phyloP scores from a whole-genome alignment of 2,329 filamentous ascomycete species.

The Colletotrichum trifolii region DNA sequence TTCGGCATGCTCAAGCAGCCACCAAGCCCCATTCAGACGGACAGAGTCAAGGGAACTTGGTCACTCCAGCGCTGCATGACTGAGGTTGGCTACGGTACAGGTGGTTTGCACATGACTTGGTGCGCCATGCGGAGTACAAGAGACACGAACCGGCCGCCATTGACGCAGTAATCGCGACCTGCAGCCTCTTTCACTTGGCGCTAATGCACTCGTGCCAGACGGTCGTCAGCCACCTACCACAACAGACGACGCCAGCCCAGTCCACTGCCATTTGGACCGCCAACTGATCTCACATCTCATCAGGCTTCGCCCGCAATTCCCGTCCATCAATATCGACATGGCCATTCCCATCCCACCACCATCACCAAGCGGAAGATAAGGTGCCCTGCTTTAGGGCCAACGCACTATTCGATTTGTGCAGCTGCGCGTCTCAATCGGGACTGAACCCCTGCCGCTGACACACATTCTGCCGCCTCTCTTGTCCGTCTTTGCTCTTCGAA shows the following conservation, averaged over 20 bases:
- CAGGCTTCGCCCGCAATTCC: too few species aligned
- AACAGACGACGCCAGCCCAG: neutral
- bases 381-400: constrained; percentile 30
- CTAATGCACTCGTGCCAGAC: constrained; percentile 18
- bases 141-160: constrained; percentile 17
- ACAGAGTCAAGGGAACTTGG: too few species aligned
- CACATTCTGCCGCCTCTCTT: too few species aligned
- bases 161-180: constrained; percentile 16
- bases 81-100: too few species aligned
- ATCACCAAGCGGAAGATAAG: constrained; percentile 21
- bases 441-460: constrained; percentile 26
- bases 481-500: too few species aligned
- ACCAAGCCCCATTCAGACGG: neutral
- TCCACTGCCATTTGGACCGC: too few species aligned
- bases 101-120: too few species aligned
- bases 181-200: constrained; percentile 12
- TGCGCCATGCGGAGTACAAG: neutral
- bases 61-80: constrained; percentile 1
- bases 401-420: constrained; percentile 34
- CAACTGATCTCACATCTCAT: too few species aligned
- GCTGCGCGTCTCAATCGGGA: constrained; percentile 28
- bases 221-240: constrained; percentile 32
- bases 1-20: constrained; percentile 8
- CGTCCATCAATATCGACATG: too few species aligned
- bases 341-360: neutral